Base-by-base conservation (phyloP, 2,329 filamentous ascomycete species). In the Phaeomoniella chlamydospora region DNA sequence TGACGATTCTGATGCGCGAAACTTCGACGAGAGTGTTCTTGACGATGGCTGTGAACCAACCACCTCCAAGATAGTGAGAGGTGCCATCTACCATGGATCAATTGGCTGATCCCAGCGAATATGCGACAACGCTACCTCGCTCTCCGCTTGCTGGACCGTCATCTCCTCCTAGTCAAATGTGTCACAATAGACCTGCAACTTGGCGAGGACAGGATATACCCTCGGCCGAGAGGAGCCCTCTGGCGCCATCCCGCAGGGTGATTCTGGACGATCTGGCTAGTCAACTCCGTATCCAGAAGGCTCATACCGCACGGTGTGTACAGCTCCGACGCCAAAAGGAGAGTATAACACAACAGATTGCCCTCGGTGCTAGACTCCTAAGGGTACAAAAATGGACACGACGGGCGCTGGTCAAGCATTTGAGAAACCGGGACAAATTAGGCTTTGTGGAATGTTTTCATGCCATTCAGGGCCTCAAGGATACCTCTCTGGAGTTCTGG, bases 361-460 rank as follows among this genome's bases (percentile, higher is more conserved):
- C 57, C 29, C 45, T 64, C 19, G 61, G 58, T 29, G 49, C 57
- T 34, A 57, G 62, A 19, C 48, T 64, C 39, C 45, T 58, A 37
- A 58, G 61, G 32, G 51, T 62, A 38, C 54, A 56, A 16, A 51
- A 53, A 18, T 55, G 55, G 36, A 50, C 58, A 16, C 60, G 64
- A 41, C 57, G 56, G 34, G 61, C 61, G 26, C 48, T 65, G 15
- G 59, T 64, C 22, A 60, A 64, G 43, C 55, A 55, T 33, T 53
- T 63, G 37, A 61, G 56, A 41, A 53, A 62, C 46, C 57, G 58
- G 40, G 61, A 65, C 48, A 61, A 63, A 41, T 45, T 50, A 41
- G 58, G 50, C 41, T 65, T 65, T 39, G 54, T 59, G 37, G 49
- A 53, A 34, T 54, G 63, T 14, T 62, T 63, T 42, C 57, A 63